Percentiles rank a stretch among this genome's conserved stretches.
These are phyloP conservation scores for Lecanicillium sp. DNA, from an alignment of 2,329 filamentous ascomycete species.

Conservation along the genomic window DNA sequence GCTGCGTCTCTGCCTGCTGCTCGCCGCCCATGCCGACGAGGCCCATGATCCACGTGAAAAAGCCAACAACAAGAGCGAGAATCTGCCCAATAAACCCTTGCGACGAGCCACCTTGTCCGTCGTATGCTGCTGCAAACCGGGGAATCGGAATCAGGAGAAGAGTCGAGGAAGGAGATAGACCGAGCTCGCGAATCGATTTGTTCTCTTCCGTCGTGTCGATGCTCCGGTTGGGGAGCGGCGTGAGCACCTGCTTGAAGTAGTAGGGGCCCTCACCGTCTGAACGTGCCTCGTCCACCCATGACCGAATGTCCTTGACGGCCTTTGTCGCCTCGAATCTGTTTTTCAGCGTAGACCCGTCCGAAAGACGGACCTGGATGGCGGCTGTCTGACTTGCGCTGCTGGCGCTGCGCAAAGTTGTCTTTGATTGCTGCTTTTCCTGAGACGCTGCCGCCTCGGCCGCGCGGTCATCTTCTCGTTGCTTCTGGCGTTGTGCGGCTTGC, in stretches of 20 bases:
- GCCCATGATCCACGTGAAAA: slow-evolving; percentile 32
- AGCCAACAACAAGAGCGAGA: slow-evolving; percentile 25
- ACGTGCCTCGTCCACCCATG: slow-evolving; percentile 66
- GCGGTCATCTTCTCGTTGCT: slow-evolving; percentile 27
- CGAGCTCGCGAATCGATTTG: slow-evolving; percentile 60
- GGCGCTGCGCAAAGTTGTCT: slow-evolving; percentile 21
- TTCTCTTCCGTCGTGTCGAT: slow-evolving; percentile 72
- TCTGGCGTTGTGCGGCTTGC: slow-evolving; percentile 45
- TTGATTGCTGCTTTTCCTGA: slow-evolving; percentile 27
- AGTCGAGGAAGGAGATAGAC: slow-evolving; percentile 72
- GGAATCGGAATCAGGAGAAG: slow-evolving; percentile 71
- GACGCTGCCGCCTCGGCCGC: slow-evolving; percentile 26
- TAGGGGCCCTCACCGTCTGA: slow-evolving; percentile 59
- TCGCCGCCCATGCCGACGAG: slow-evolving; percentile 24
- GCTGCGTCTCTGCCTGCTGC: slow-evolving; percentile 2
- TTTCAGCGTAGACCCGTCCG: slow-evolving; percentile 77
- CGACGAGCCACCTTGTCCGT: slow-evolving; percentile 19
- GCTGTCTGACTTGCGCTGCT: slow-evolving; percentile 26
- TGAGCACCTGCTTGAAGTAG: slow-evolving; percentile 76
- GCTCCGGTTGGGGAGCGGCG: slow-evolving; percentile 67
- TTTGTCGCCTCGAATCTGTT: slow-evolving; percentile 60
- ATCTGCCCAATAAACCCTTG: slow-evolving; percentile 24
- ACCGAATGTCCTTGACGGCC: slow-evolving; percentile 63
- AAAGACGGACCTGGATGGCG: slow-evolving; percentile 71
- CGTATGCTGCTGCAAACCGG: slow-evolving; percentile 38